Base-by-base conservation (phyloP, 805 yeast species). In the Tetrapisispora namnaoensis region DNA sequence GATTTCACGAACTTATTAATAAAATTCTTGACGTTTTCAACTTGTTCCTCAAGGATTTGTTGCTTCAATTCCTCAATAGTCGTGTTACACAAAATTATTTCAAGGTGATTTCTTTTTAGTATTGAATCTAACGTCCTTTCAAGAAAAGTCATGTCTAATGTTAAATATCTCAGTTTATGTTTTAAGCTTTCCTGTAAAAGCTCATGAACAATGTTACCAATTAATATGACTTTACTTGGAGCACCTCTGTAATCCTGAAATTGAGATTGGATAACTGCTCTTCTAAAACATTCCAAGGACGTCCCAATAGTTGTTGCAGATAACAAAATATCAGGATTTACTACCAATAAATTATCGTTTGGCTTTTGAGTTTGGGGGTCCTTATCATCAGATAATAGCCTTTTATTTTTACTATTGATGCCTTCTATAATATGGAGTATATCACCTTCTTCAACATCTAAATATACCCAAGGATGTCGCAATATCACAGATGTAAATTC, bases 161-260 rank as follows among this genome's bases (percentile, higher is more conserved):
- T 57, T 14, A 64, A 53, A 40, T 70, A 51, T 4, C 51, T 46
- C 6, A 58, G 38, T 47, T 58, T 62, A 32, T 57, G 70, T n/a
- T 56, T 61, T 64, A 80, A 70, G 1, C 74, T 59, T 28, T 70
- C 70, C 54, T 77, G 80, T 54, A 93, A 79, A 1, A 91, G 63
- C 43, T 77, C 77, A 63, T 93, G 99, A 4, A 86, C 80, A 30
- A 90, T 82, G 36, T 76, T 80, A 9, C 99, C 99, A n/a, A 83
- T 74, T 5, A 88, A 70, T 53, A 89, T 66, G 0, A 85, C 81
- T n/a, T 79, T 61, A 2, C 80, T 73, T 11, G 77, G 67, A n/a
- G 73, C 85, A 1, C 87, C 86, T 20, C 56, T 51, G 0, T 86
- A 82, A 41, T 79, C 76, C 21, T 74, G 71, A 37, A 85, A 70